Evolutionary conservation across 257 asterid genomes (phyloP), one percentile per base, ranked within the genome.

Genomic region (Ilex asprella): DNA sequence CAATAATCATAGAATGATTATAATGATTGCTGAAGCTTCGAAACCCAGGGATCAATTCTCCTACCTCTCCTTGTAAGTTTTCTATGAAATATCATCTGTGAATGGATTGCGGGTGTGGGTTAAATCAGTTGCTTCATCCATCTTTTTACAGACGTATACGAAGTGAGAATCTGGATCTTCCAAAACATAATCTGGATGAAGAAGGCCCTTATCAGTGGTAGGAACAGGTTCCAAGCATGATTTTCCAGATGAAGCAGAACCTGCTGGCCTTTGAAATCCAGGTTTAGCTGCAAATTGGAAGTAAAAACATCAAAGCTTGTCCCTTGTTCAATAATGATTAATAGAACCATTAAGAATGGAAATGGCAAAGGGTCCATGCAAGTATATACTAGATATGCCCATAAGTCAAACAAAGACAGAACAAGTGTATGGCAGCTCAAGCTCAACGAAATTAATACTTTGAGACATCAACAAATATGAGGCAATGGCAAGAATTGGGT

Each of bases 101-200:
- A 72, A 70, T 61, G 69, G 39, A 66, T 69, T 55, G 16, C 63
- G 61, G 55, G 70, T 68, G 62, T 43, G 2, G 59, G 60, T 62
- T 60, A 68, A 44, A 55, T 76, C 78, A 16, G 57, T 49, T 35
- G 73, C 71, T 59, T 69, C 77, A 2, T 75, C 80, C 6, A 65
- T 61, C 75, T 89, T 92, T 76, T 58, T 83, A 74, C 99, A 92
- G 32, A 82, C 80, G 27, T 92, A 92, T 41, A 89, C 82, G 79
- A 84, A 92, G 75, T 92, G 99, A 31, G 99, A 86, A 69, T 92
- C 99, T 6, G 97, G 97, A 76, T 92, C 99, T 72, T 89, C 97
- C 79, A 86, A 52, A 59, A 68, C 81, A 66, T 85, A 82, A 76
- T 86, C 88, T 15, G 79, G 76, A 16, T 87, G 91, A 64, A 92